Evolutionary conservation across 768 basidiomycete species (phyloP).

Genomic region (Pulveroboletus sp.): DNA sequence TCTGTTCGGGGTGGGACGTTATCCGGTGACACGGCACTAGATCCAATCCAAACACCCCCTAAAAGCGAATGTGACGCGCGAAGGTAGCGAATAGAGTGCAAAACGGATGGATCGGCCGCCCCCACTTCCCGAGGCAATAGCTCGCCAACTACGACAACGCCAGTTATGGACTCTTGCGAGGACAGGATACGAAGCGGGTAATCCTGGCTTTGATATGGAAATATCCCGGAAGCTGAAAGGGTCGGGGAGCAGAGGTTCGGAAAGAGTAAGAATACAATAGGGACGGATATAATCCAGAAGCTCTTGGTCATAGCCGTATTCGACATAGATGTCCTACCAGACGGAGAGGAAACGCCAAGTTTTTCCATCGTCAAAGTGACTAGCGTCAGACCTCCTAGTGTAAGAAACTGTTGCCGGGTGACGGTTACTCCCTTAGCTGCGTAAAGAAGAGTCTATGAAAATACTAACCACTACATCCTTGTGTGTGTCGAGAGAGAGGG

Average conservation of each 20-base stretch:
- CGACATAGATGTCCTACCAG: neutral
- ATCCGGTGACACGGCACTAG: slow-evolving; percentile 43
- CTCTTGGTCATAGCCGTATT: neutral
- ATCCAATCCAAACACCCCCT: slow-evolving; percentile 78
- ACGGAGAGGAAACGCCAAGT: neutral
- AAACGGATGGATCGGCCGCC: slow-evolving; percentile 23
- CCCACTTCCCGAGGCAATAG: slow-evolving; percentile 39
- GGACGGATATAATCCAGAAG: slow-evolving; percentile 17
- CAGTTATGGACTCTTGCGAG: slow-evolving; percentile 69
- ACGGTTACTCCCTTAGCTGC: slow-evolving; percentile 1
- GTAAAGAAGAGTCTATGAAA: neutral
- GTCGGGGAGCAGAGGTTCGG: slow-evolving; percentile 50
- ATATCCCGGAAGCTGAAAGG: slow-evolving; percentile 50
- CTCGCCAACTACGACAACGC: slow-evolving; percentile 82
- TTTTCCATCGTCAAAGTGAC: slow-evolving; percentile 14
- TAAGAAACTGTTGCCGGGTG: slow-evolving; percentile 19
- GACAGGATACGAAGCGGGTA: slow-evolving; percentile 66
- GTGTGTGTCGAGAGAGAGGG: slow-evolving; percentile 19
- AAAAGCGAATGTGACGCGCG: slow-evolving; percentile 65
- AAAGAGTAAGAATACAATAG: slow-evolving; percentile 37
- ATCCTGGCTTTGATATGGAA: slow-evolving; percentile 49
- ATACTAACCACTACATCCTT: slow-evolving; percentile 22
- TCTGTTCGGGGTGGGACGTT: slow-evolving; percentile 45
- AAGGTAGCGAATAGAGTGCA: slow-evolving; percentile 58
- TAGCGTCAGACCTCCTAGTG: slow-evolving; percentile 18